Evolutionary conservation across 352 stramenopile genomes (phyloP), one percentile per base, ranked within the genome.

Genomic region (Phytophthora macrochlamydospora): DNA sequence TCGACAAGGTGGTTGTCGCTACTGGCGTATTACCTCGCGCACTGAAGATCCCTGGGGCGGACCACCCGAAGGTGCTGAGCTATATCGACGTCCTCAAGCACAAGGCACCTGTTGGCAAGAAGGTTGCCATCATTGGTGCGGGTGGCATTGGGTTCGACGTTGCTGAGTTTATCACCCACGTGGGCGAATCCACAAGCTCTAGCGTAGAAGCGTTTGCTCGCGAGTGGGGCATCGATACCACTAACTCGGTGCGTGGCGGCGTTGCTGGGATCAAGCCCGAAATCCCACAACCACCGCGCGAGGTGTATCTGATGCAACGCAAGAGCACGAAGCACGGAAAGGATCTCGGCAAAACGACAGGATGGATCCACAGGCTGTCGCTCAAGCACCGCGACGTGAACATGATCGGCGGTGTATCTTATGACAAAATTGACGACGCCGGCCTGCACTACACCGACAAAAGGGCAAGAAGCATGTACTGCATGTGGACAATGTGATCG

Each of bases 81-180:
- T 99, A 99, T 72, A 92, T 99, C 53, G 96, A 99, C 71, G 96
- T 99, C 5, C 79, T 99, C 44, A 90, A 88, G 60, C 76, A 95
- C 53, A 89, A 97, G 30, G 89, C 76, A 33, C 75, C 83, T 4
- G 91, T 98, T 14, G 97, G 97, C 35, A 78, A 97, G 50, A 86
- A 86, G 8, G 97, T 99, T 11, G 97, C 96, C 2, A 79, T 99
- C 38, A 98, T 99, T 69, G 97, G 97, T 40, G 96, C 97, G 29
- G 97, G 97, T 59, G 97, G 97, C 4, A 99, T 99, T 65, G 97
- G 97, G n/a, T 99, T 99, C 69, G 97, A 99, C 82, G 93, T 99
- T 7, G 87, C 93, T 11, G 97, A 99, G 69, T 99, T 94, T 66
- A 69, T 99, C 18, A 81, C 95, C 9, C 89, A 98, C 68, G 76